Evolutionary conservation across 2,329 filamentous ascomycete genomes (phyloP).

Genomic region (Cordyceps farinosa): DNA sequence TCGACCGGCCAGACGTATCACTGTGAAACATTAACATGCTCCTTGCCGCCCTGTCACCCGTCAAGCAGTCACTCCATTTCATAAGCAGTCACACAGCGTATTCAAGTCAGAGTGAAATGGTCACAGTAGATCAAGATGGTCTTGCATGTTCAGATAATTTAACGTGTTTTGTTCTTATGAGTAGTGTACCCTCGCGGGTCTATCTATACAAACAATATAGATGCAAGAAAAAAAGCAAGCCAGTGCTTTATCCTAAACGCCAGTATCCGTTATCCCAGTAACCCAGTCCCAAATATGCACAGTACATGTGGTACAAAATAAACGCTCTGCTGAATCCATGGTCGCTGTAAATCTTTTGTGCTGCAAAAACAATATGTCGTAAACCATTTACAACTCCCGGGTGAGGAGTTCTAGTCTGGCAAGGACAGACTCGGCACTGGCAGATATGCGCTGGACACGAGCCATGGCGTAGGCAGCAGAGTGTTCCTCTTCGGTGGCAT

Average conservation of each 20-base stretch:
- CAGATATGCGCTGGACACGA: slow-evolving; percentile 48
- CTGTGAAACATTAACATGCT: background rate
- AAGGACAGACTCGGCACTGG: slow-evolving; percentile 32
- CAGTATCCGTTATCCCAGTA: slow-evolving; percentile 15
- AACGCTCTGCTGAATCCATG: slow-evolving; percentile 17
- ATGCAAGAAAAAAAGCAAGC: background rate
- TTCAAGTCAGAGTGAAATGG: too few relatives aligned
- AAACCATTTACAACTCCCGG: slow-evolving; percentile 28
- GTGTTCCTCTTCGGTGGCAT: slow-evolving; percentile 49
- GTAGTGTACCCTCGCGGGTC: slow-evolving; percentile 9
- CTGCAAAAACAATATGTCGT: slow-evolving; percentile 5
- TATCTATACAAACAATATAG: slow-evolving; percentile 14
- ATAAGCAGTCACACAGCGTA: background rate
- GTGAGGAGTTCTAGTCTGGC: slow-evolving; percentile 38
- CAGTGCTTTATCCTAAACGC: slow-evolving; percentile 7
- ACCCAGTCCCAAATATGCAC: slow-evolving; percentile 11
- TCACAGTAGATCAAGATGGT: too few relatives aligned
- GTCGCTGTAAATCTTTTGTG: slow-evolving; percentile 16
- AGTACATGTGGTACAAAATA: slow-evolving; percentile 15
- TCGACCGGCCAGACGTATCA: slow-evolving; percentile 5
- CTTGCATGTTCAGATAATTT: background rate
- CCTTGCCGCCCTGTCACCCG: background rate
- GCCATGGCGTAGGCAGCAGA: slow-evolving; percentile 44
- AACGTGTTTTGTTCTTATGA: background rate
- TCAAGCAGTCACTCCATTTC: background rate